These are phyloP conservation scores for Neoarthrinium moseri DNA, from an alignment of 2,329 filamentous ascomycete species.

Conservation along the genomic window DNA sequence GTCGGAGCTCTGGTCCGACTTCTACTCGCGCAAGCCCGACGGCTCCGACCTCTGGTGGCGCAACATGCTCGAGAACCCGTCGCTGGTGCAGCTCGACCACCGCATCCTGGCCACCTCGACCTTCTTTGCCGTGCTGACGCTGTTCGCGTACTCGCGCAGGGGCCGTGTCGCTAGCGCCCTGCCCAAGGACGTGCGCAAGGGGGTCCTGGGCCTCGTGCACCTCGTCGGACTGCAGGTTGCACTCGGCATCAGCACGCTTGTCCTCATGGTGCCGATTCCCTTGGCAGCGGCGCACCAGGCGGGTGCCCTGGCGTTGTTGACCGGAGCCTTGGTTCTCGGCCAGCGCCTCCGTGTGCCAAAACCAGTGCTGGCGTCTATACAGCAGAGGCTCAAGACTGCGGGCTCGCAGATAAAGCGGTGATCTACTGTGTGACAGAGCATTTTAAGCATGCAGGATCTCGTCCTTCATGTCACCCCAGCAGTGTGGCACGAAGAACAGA, in stretches of 20 bases:
- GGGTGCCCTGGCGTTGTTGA: constrained; percentile 80
- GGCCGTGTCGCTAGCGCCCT: constrained; percentile 57
- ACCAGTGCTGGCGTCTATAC: constrained; percentile 59
- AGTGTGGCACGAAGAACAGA: not conserved
- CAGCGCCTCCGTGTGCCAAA: constrained; percentile 74
- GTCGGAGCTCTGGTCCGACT: constrained; percentile 79
- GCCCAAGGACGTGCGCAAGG: constrained; percentile 63
- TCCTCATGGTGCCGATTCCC: constrained; percentile 89
- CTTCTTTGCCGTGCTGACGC: constrained; percentile 73
- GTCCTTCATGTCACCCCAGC: not conserved
- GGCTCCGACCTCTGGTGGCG: constrained; percentile 89
- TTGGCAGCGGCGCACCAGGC: constrained; percentile 92
- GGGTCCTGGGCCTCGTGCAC: constrained; percentile 77
- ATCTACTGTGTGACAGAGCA: not conserved
- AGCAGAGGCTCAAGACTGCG: constrained; percentile 38
- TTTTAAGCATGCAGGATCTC: not conserved
- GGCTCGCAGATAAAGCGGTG: constrained; percentile 1
- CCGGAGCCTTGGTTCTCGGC: constrained; percentile 76
- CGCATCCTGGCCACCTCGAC: constrained; percentile 88
- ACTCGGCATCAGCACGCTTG: constrained; percentile 85
- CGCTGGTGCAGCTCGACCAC: constrained; percentile 92
- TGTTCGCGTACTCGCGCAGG: constrained; percentile 79
- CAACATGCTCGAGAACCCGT: constrained; percentile 96
- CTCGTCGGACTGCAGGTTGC: constrained; percentile 79
- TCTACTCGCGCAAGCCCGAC: constrained; percentile 79